phyloP scores from a whole-genome alignment of 371 early-diverging fungal species.

The Cokeromyces recurvatus region DNA sequence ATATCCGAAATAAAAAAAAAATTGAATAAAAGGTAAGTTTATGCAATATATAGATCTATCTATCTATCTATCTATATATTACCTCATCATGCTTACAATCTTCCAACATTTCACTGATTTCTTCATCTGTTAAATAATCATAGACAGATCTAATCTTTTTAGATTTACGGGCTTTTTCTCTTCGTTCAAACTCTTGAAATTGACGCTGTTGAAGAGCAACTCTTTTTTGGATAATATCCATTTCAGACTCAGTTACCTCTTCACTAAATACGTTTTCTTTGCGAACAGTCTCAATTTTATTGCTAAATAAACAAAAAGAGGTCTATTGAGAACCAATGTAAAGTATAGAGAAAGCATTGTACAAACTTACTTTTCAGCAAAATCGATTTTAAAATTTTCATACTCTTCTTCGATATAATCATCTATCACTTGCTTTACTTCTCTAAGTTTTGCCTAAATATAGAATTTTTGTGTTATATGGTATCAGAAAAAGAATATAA shows the following conservation, averaged over 20 bases:
- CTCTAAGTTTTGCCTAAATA: conserved; percentile 7
- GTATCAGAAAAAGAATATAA: too few species aligned
- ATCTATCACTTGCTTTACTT: conserved; percentile 5
- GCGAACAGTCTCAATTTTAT: conserved; percentile 74
- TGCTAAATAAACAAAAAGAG: conserved; percentile 47
- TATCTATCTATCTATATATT: background rate
- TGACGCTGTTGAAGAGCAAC: conserved; percentile 83
- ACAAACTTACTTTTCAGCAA: conserved; percentile 24
- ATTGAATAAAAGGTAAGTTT: too few species aligned
- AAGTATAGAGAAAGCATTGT: too few species aligned
- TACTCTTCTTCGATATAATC: conserved; percentile 13
- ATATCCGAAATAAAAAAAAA: background rate
- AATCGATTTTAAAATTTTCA: conserved; percentile 14
- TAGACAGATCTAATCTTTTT: conserved; percentile 69
- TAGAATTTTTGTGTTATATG: background rate
- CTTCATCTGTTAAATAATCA: conserved; percentile 72
- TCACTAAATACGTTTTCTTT: conserved; percentile 83
- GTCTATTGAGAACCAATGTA: background rate
- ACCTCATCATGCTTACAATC: conserved; percentile 79
- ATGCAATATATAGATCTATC: background rate
- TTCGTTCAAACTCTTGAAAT: conserved; percentile 74
- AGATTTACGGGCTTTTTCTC: conserved; percentile 68
- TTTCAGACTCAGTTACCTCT: conserved; percentile 82
- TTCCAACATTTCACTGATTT: conserved; percentile 73
- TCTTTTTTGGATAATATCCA: conserved; percentile 79